Evolutionary conservation across 495 filamentous ascomycete species (phyloP), one percentile per base, ranked within the genome.

Genomic region (Annulohypoxylon moriforme): DNA sequence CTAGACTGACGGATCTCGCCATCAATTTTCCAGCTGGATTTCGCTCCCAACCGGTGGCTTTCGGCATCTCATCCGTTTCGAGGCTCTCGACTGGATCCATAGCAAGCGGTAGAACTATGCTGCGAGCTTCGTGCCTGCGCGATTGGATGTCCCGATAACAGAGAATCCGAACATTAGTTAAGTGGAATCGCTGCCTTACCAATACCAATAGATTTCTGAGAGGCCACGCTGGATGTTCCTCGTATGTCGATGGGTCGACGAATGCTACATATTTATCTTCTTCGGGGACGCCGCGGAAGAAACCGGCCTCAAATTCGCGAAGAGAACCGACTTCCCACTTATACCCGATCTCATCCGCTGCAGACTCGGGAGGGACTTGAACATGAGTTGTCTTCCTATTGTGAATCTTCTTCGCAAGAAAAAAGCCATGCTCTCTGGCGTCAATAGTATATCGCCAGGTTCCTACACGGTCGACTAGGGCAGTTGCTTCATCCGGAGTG

Each of bases 1-100:
- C 90, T 1, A 99, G 84, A 75, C 94, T 92, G 18, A 93, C 92
- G 9, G 89, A 83, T 64, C 91, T 89, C 24, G 90, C 88, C n/a
- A 85, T 85, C 46, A 97, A 77, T 74, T 96, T 97, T 20, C 91
- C 90, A 25, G 84, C 82, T 10, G 84, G 85, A 67, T 94, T 93
- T 33, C 94, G 90, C 79, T 99, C 96, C 96, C 96, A 99, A 34
- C 96, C 96, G 5, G 93, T 97, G 13, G 94, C 89, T 76, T 94
- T 97, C 14, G 96, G 96, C 85, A 96, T 85, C 40, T 84, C 78
- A 4, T 71, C 69, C 68, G 79, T 67, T 64, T 75, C 68, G 64
- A 84, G 77, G 9, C 74, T 76, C 22, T 78, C 81, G 25, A 81
- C 78, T 46, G 56, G 29, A 20, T 87, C 88, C 55, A 89, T 87